Evolutionary conservation across 78 protist genomes (phyloP).

Genomic region (Dictyostelium capitatum): DNA sequence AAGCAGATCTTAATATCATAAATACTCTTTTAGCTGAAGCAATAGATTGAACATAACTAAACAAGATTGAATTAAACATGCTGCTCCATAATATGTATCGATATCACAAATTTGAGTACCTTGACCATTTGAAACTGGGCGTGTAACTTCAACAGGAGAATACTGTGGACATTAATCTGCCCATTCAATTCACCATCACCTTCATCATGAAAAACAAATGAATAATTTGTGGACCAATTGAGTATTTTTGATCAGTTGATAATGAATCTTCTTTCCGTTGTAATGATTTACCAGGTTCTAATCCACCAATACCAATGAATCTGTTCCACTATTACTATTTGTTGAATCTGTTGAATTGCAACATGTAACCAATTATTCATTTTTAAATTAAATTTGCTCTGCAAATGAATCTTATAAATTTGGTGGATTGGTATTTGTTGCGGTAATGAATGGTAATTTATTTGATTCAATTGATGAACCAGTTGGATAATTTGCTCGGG

Average conservation of each 20-base stretch:
- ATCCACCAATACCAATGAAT: constrained; percentile 44
- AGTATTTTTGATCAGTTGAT: constrained; percentile 7
- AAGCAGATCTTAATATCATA: constrained; percentile 54
- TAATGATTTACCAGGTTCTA: not conserved
- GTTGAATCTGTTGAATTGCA: too few relatives aligned
- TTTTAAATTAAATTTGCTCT: too few relatives aligned
- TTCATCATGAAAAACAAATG: constrained; percentile 56
- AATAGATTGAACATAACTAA: constrained; percentile 66
- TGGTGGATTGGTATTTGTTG: too few relatives aligned
- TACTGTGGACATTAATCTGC: constrained; percentile 52
- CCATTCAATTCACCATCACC: constrained; percentile 34
- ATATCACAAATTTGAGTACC: constrained; percentile 3
- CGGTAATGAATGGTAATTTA: too few relatives aligned
- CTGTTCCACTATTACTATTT: too few relatives aligned
- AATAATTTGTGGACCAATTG: constrained; percentile 46
- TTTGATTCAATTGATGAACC: too few relatives aligned
- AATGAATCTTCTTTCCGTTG: constrained; percentile 15
- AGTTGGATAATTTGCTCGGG: too few relatives aligned
- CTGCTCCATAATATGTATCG: too few relatives aligned
- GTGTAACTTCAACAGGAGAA: constrained; percentile 23
- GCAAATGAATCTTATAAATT: too few relatives aligned
- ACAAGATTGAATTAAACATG: constrained; percentile 14
- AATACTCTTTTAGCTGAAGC: constrained; percentile 67
- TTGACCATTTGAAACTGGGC: constrained; percentile 47
- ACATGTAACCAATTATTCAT: too few relatives aligned